Evolutionary conservation across 805 yeast genomes (phyloP).

Genomic region (Debaryomyces tyrocola): DNA sequence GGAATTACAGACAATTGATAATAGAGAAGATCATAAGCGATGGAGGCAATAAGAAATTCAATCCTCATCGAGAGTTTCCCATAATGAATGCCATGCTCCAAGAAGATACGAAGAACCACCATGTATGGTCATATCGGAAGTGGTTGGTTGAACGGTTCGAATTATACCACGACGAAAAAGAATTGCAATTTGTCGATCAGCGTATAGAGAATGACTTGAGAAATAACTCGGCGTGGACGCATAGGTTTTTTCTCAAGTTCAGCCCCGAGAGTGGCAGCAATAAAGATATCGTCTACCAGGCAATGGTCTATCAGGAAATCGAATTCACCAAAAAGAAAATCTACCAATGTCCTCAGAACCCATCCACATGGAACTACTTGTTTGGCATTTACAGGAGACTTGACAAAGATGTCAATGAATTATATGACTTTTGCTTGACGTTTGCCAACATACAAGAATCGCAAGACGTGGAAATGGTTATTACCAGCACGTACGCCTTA

Average conservation of each 20-base stretch:
- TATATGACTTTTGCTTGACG: conserved; percentile 46
- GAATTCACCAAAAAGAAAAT: conserved; percentile 52
- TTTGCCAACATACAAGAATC: conserved; percentile 34
- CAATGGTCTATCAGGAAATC: conserved; percentile 44
- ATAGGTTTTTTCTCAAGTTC: conserved; percentile 62
- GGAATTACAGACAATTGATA: conserved; percentile 85
- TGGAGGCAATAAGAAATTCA: conserved; percentile 20
- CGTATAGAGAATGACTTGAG: conserved; percentile 64
- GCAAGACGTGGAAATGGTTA: conserved; percentile 14
- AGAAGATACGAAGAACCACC: conserved; percentile 88
- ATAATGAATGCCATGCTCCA: conserved; percentile 66
- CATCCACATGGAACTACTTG: conserved; percentile 84
- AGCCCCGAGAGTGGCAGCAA: conserved; percentile 4
- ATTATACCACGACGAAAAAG: conserved; percentile 45
- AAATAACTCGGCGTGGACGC: conserved; percentile 94
- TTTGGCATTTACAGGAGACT: conserved; percentile 49
- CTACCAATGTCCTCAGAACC: conserved; percentile 69
- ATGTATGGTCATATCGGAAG: conserved; percentile 90
- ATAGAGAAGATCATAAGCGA: conserved; percentile 35
- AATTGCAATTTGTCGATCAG: conserved; percentile 49
- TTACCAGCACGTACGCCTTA: conserved; percentile 59
- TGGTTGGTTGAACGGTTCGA: conserved; percentile 70
- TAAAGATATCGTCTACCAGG: not conserved
- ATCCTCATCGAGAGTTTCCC: conserved; percentile 59
- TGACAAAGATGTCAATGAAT: conserved; percentile 26